These are phyloP conservation scores for Galerina marginata DNA, from an alignment of 768 basidiomycete genomes.

Conservation along the genomic window DNA sequence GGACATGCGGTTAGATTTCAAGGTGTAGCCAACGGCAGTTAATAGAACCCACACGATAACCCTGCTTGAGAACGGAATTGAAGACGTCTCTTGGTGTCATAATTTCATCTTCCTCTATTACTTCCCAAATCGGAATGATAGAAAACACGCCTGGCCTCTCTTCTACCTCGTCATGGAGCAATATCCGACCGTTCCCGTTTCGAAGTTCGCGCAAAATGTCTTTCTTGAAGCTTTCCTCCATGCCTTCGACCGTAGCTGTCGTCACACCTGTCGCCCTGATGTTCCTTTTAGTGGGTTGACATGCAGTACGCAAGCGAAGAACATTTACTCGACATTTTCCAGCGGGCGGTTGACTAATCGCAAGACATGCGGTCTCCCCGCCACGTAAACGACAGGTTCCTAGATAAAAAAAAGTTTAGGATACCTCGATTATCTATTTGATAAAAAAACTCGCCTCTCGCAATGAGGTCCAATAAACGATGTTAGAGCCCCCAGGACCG, in stretches of 20 bases:
- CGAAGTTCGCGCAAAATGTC: constrained; percentile 88
- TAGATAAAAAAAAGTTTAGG: constrained; percentile 30
- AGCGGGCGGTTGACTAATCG: constrained; percentile 86
- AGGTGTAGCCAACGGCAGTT: neutral
- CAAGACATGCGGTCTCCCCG: constrained; percentile 88
- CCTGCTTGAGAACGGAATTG: constrained; percentile 73
- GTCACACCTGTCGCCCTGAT: constrained; percentile 91
- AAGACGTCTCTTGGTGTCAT: constrained; percentile 89
- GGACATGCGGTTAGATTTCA: neutral
- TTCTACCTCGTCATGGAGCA: constrained; percentile 96
- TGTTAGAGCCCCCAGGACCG: constrained; percentile 73
- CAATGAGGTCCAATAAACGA: constrained; percentile 92
- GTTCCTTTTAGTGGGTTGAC: neutral
- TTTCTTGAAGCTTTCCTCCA: constrained; percentile 87
- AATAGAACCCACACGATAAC: constrained; percentile 63
- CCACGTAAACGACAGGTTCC: constrained; percentile 94
- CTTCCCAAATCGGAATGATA: constrained; percentile 96
- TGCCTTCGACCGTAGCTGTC: constrained; percentile 86
- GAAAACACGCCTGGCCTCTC: constrained; percentile 89
- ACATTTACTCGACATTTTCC: constrained; percentile 91
- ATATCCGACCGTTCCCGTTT: constrained; percentile 72
- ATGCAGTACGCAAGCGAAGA: neutral
- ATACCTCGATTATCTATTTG: neutral
- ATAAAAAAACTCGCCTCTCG: constrained; percentile 64
- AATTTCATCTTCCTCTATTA: constrained; percentile 78